Conservation (phyloP, 495 filamentous ascomycete species). For the Tuber microsphaerosporum region DNA sequence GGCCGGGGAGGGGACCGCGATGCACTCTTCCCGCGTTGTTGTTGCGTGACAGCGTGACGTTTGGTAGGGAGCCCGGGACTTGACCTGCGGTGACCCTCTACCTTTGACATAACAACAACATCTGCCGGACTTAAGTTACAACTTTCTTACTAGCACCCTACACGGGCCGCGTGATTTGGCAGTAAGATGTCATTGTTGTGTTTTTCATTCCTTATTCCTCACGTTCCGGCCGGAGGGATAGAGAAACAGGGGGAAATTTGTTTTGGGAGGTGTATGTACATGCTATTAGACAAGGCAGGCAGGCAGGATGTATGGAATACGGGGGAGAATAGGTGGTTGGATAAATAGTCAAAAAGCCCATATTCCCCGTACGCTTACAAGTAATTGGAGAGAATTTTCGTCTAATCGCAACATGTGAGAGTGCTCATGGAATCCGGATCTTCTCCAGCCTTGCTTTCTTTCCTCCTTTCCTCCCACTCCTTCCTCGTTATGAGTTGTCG, state of each 20-base stretch:
- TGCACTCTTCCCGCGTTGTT: not conserved
- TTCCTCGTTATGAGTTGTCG: not conserved
- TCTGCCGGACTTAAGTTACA: not conserved
- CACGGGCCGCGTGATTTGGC: not conserved
- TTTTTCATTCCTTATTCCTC: not conserved
- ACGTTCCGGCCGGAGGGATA: not conserved
- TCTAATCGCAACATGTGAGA: not conserved
- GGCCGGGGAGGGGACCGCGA: not conserved
- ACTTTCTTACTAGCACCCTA: not conserved
- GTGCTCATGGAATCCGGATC: not conserved
- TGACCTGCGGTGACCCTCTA: not conserved
- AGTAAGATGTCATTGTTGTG: not conserved
- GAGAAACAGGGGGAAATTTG: not conserved
- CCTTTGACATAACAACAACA: not conserved
- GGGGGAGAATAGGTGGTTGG: not conserved
- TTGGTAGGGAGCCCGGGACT: not conserved
- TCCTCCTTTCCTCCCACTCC: not conserved
- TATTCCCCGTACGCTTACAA: not conserved
- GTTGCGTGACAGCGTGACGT: constrained; percentile 1
- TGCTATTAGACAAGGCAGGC: not conserved
- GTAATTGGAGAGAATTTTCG: not conserved
- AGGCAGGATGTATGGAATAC: not conserved
- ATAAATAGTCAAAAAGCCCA: not conserved
- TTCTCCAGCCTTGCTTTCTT: not conserved
- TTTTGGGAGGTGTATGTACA: not conserved